Conservation (phyloP, 805 yeast species). For the Suhomyces sp. region DNA sequence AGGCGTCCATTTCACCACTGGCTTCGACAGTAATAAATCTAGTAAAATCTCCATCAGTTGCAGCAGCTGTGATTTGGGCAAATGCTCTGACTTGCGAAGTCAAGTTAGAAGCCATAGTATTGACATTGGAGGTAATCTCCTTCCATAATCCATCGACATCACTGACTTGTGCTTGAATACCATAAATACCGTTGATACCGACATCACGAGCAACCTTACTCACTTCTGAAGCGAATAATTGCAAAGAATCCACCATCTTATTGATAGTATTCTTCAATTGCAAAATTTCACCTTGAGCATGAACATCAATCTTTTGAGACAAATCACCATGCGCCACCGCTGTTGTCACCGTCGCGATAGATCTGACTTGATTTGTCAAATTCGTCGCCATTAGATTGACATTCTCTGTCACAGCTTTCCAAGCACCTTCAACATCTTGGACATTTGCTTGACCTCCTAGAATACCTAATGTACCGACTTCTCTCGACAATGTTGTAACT, state of each 20-base stretch:
- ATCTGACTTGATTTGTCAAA: constrained; percentile 74
- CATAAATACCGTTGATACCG: constrained; percentile 89
- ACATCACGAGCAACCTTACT: constrained; percentile 89
- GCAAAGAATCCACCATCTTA: constrained; percentile 90
- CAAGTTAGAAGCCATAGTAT: constrained; percentile 90
- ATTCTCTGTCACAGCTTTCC: constrained; percentile 50
- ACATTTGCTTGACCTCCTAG: constrained; percentile 52
- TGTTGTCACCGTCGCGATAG: constrained; percentile 86
- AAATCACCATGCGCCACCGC: constrained; percentile 91
- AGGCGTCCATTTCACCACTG: constrained; percentile 82
- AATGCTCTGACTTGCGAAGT: constrained; percentile 92
- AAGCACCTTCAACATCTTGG: constrained; percentile 51
- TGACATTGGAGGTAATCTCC: constrained; percentile 86
- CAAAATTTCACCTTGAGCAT: constrained; percentile 86
- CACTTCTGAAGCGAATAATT: constrained; percentile 84
- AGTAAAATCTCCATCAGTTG: constrained; percentile 91
- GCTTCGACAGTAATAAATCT: constrained; percentile 90
- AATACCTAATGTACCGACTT: constrained; percentile 48
- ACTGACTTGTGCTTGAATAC: constrained; percentile 87
- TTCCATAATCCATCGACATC: constrained; percentile 93
- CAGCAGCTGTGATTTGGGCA: constrained; percentile 92
- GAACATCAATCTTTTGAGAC: constrained; percentile 81
- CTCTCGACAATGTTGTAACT: constrained; percentile 47
- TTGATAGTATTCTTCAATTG: constrained; percentile 84
- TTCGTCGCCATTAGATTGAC: constrained; percentile 50